These are phyloP conservation scores for Microsporum canis DNA, from an alignment of 2,329 filamentous ascomycete species.

Conservation along the genomic window DNA sequence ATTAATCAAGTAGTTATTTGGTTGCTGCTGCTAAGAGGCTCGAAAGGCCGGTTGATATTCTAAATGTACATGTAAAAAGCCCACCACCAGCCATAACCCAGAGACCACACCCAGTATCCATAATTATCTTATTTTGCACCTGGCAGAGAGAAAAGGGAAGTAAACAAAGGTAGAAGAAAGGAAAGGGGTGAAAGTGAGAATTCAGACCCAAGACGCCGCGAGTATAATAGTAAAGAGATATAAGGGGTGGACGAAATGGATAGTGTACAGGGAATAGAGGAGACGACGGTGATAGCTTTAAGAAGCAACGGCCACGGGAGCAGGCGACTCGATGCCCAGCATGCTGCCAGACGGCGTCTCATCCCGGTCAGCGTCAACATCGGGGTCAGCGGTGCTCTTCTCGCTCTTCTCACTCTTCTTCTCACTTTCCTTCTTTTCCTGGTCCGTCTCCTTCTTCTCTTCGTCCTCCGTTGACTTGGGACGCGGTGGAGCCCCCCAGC, in stretches of 20 bases:
- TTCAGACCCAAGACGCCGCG: neutral
- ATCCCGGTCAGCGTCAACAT: neutral
- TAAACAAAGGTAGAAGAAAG: neutral
- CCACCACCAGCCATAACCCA: neutral
- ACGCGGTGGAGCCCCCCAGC: conserved; percentile 61
- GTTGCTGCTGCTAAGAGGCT: neutral
- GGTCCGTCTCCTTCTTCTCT: neutral
- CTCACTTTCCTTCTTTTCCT: neutral
- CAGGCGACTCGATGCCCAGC: neutral
- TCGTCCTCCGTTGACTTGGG: neutral
- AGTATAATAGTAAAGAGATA: neutral
- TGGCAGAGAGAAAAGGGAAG: neutral
- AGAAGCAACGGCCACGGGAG: neutral
- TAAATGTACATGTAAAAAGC: neutral
- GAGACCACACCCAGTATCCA: neutral
- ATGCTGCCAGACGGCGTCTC: neutral
- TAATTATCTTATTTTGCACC: neutral
- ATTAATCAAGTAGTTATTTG: neutral
- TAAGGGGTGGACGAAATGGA: neutral
- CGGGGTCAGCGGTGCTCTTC: conserved; percentile 2
- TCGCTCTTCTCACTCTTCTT: conserved; percentile 3
- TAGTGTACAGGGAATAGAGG: neutral
- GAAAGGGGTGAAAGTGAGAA: neutral
- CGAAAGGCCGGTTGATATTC: neutral
- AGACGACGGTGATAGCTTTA: neutral